Evolutionary conservation across 768 basidiomycete species (phyloP).

Genomic region (Amanita subjunquillea): DNA sequence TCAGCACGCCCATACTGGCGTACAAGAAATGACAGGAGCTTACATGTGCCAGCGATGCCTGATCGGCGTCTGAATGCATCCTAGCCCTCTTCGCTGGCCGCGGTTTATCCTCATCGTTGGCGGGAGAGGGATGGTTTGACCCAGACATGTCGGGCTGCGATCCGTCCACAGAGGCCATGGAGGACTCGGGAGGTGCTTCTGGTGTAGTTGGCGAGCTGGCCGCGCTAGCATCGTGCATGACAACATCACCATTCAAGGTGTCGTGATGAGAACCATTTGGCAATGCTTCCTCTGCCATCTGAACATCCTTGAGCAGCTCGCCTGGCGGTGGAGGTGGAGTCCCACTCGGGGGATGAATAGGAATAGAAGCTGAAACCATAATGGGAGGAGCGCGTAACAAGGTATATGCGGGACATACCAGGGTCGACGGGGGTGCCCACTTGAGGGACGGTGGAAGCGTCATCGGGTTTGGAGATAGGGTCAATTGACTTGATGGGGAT

Average conservation of each 20-base stretch:
- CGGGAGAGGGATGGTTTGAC: constrained; percentile 25
- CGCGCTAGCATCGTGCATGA: constrained; percentile 28
- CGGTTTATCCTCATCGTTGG: constrained; percentile 50
- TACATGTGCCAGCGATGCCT: constrained; percentile 66
- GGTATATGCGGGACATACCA: constrained; percentile 26
- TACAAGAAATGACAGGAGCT: constrained; percentile 34
- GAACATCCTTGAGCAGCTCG: constrained; percentile 41
- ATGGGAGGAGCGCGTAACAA: constrained; percentile 11
- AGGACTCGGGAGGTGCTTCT: constrained; percentile 26
- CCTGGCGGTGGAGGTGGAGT: constrained; percentile 33
- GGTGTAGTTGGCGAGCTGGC: constrained; percentile 32
- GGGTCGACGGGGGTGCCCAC: constrained; percentile 35
- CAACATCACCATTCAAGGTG: constrained; percentile 23
- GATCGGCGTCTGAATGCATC: constrained; percentile 67
- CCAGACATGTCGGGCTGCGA: neutral
- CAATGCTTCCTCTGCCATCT: constrained; percentile 36
- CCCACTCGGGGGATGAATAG: constrained; percentile 32
- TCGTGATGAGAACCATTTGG: constrained; percentile 16
- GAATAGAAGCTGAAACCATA: constrained; percentile 27
- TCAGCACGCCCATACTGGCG: constrained; percentile 48
- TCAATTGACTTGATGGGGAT: constrained; percentile 37
- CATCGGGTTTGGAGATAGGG: constrained; percentile 25
- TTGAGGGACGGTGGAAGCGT: constrained; percentile 35
- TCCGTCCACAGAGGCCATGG: constrained; percentile 23
- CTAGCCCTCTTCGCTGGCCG: constrained; percentile 81